Conservation (phyloP, 805 yeast genomes). For the Pichia scutulata region DNA sequence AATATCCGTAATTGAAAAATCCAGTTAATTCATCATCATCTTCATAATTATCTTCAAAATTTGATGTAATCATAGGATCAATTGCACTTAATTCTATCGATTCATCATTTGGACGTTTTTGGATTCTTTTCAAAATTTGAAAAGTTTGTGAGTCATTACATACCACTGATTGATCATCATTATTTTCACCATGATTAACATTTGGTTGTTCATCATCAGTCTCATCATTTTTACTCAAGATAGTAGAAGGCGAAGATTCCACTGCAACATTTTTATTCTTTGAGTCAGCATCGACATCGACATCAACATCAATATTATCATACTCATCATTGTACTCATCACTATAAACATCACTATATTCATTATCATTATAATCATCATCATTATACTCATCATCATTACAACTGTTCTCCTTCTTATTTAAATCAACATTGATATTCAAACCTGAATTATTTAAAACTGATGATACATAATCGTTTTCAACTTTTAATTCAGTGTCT, state of each 20-base stretch:
- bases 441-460: neutral
- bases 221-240: neutral
- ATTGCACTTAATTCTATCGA: constrained; percentile 4
- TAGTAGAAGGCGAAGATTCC: neutral
- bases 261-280: neutral
- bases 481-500: neutral
- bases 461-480: neutral
- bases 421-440: neutral
- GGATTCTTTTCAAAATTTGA: neutral
- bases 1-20: constrained; percentile 9
- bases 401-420: neutral
- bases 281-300: neutral
- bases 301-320: too few relatives aligned
- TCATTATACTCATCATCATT: neutral
- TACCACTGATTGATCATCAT: neutral
- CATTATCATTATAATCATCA: neutral
- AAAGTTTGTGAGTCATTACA: neutral
- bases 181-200: neutral
- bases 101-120: constrained; percentile 7
- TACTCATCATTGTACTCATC: neutral
- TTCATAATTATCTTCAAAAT: constrained; percentile 7
- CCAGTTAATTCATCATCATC: constrained; percentile 2
- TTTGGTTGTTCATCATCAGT: neutral
- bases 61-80: constrained; percentile 5
- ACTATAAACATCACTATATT: neutral